These are phyloP conservation scores for Lagerstroemia speciosa DNA, from an alignment of 345 rosid species.

Conservation along the genomic window DNA sequence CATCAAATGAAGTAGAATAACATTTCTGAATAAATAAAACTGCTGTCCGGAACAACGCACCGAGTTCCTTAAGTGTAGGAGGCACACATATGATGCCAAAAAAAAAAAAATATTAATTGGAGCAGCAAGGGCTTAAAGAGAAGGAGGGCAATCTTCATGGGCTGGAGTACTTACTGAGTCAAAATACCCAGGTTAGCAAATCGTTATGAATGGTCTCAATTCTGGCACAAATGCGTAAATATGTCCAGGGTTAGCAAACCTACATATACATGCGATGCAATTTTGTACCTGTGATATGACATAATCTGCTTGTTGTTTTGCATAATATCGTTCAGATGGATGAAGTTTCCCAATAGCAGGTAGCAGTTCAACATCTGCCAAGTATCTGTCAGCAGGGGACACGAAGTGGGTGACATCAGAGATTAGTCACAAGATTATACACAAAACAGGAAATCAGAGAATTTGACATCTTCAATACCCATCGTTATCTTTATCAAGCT, in stretches of 20 bases:
- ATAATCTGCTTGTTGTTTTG: slow-evolving; percentile 93
- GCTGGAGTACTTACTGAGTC: too few relatives aligned
- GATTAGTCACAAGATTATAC: not conserved
- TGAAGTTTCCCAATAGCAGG: slow-evolving; percentile 80
- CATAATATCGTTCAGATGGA: slow-evolving; percentile 87
- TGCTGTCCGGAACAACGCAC: not conserved
- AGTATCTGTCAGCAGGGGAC: slow-evolving; percentile 33
- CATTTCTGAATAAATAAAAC: not conserved
- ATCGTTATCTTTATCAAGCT: slow-evolving; percentile 87
- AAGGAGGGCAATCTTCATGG: too few relatives aligned
- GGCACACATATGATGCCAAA: too few relatives aligned
- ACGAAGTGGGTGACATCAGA: slow-evolving; percentile 10
- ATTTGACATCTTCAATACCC: slow-evolving; percentile 37
- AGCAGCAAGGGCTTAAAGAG: too few relatives aligned
- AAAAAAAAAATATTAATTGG: too few relatives aligned
- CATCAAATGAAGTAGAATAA: not conserved
- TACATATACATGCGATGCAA: not conserved
- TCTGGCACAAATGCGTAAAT: not conserved
- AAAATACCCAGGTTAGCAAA: not conserved
- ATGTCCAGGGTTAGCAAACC: not conserved
- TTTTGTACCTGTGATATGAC: slow-evolving; percentile 68
- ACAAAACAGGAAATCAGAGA: not conserved
- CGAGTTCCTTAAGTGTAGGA: too few relatives aligned
- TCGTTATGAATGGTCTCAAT: not conserved
- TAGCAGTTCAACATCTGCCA: slow-evolving; percentile 66